Base-by-base conservation (phyloP, 306 rosid genomes). In the Fragaria nilgerrensis region DNA sequence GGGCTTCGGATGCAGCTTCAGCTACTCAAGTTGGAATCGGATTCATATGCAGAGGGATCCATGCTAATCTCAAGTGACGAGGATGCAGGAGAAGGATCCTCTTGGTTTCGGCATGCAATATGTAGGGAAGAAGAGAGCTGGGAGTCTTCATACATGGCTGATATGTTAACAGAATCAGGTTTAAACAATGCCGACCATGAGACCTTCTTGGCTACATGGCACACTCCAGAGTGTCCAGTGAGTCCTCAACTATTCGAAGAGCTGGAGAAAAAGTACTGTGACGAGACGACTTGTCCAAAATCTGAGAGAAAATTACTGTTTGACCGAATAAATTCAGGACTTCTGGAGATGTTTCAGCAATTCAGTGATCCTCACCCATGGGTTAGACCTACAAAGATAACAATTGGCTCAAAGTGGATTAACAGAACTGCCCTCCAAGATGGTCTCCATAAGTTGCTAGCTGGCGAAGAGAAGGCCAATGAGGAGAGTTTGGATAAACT, bases 1-100 rank as follows among this genome's bases (percentile, higher is more conserved):
- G 99, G 96, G 74, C 99, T 96, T 73, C 89, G 97, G 75, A 86
- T 89, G 93, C 99, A 96, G 85, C 98, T 96, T 86, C 87, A 89
- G 87, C 81, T 92, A 85, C 93, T 96, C 75, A 96, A 89, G 91
- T 75, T 77, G 78, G 99, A 87, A 85, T 88, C 96, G 20, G 92
- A 92, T 67, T 86, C 88, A 15, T 84, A 83, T 48, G 87, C 74
- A 43, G 96, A 90, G 80, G 96, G 92, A 68, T 67, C 87, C 76
- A 77, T 84, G 87, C 83, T 68, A 61, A 19, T 84, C 67, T 86
- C 92, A 29, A 88, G 98, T 61, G 99, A 96, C 58, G 97, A 96
- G 77, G 99, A 92, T 70, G 81, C 78, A 20, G 96, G 41, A 55
- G 93, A 88, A 80, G 88, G 45, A 55, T 85, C 84, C 23, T 10